phyloP scores from a whole-genome alignment of 805 yeast species.

The Kuraishia hungarica region DNA sequence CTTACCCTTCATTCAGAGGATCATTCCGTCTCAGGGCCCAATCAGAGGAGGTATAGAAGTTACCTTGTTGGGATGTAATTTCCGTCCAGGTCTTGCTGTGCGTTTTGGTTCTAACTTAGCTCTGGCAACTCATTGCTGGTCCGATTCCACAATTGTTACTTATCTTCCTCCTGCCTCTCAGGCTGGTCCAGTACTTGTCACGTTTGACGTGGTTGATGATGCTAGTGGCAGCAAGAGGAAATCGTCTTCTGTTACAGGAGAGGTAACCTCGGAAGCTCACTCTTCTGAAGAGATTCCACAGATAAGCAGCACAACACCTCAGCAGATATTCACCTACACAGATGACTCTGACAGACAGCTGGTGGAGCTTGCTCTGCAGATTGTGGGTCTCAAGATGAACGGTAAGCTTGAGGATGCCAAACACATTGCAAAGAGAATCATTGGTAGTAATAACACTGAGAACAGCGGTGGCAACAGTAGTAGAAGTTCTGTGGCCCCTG shows the following conservation, averaged over 20 bases:
- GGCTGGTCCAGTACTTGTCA: slow-evolving; percentile 87
- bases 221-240: slow-evolving; percentile 6
- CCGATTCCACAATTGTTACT: slow-evolving; percentile 87
- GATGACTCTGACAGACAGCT: slow-evolving; percentile 95
- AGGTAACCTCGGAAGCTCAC: slow-evolving; percentile 5
- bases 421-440: slow-evolving; percentile 85
- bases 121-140: slow-evolving; percentile 91
- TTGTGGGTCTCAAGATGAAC: slow-evolving; percentile 94
- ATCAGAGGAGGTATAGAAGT: slow-evolving; percentile 94
- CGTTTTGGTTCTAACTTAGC: slow-evolving; percentile 81
- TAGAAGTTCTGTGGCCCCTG: slow-evolving; percentile 10
- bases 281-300: not conserved
- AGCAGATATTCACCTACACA: slow-evolving; percentile 76
- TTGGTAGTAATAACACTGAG: slow-evolving; percentile 47
- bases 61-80: slow-evolving; percentile 80
- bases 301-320: slow-evolving; percentile 15
- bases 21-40: slow-evolving; percentile 95
- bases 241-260: slow-evolving; percentile 1
- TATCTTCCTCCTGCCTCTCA: slow-evolving; percentile 85
- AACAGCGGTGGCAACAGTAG: slow-evolving; percentile 12
- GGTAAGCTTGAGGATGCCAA: slow-evolving; percentile 93
- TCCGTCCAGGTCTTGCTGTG: slow-evolving; percentile 74
- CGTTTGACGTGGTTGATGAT: slow-evolving; percentile 41
- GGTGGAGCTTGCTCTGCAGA: slow-evolving; percentile 91
- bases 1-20: slow-evolving; percentile 64